Evolutionary conservation across 2,329 filamentous ascomycete species (phyloP), one percentile per base, ranked within the genome.

Genomic region (Dothistroma pini): DNA sequence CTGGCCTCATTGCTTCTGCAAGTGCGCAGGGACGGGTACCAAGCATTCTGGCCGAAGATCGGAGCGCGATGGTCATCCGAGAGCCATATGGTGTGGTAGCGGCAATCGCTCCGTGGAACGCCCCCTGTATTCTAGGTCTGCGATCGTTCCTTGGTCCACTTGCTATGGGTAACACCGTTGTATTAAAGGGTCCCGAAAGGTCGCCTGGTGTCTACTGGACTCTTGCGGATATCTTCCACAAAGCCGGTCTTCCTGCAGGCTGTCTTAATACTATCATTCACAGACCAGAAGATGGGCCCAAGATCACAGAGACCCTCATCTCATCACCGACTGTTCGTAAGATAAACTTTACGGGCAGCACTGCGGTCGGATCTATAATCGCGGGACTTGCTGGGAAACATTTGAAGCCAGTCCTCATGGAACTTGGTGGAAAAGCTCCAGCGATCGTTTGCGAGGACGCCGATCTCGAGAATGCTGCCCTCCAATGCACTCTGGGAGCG

Each of bases 61-160:
- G 86, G 0, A 78, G 93, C 67, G 78, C 62, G 9, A 65, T 68
- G 61, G 59, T 95, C 3, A 74, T 87, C 60, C 87, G 85, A 70
- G 89, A 93, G 75, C 90, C 91, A 0, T 91, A 85, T 69, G 91
- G 91, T 1, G 90, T 93, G 7, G 81, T 93, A 10, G 77, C 93
- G 34, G 86, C 84, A 3, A 91, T 95, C 74, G 61, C 63, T n/a
- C 89, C 91, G 9, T 95, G 91, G 90, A 91, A 85, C 63, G 82
- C 81, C 0, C 83, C 80, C 16, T 78, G 75, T 53, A 77, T 80
- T 51, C 73, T 82, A 22, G 79, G 79, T 34, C 66, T 75, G 16
- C 77, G 80, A 55, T 72, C 79, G 0, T 69, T 89, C 16, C 58
- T 68, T 16, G 84, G 82, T 61, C 86, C 90, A 3, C 78, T 93